These are phyloP conservation scores for Phoma herbarum DNA, from an alignment of 2,329 filamentous ascomycete genomes.

Conservation along the genomic window DNA sequence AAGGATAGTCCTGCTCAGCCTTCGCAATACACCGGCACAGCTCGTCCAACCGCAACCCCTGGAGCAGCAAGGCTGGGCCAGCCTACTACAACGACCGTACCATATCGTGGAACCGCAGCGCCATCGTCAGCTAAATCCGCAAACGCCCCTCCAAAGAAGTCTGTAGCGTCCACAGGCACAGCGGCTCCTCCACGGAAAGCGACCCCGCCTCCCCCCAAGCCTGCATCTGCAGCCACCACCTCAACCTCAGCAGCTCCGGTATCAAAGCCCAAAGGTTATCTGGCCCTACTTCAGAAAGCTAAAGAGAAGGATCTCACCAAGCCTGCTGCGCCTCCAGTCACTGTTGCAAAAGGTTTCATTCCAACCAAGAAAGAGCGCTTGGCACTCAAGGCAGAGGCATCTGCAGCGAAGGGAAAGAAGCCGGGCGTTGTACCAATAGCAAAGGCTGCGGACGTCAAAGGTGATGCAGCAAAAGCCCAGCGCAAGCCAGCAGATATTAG, in stretches of 20 bases:
- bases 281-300: slow-evolving; percentile 76
- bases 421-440: slow-evolving; percentile 21
- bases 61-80: slow-evolving; percentile 36
- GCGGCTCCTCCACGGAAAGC: slow-evolving; percentile 31
- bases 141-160: slow-evolving; percentile 37
- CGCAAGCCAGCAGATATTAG: slow-evolving; percentile 51
- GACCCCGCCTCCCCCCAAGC: slow-evolving; percentile 32
- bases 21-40: slow-evolving; percentile 37
- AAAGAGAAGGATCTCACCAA: slow-evolving; percentile 64
- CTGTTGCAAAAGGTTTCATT: slow-evolving; percentile 70
- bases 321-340: slow-evolving; percentile 70
- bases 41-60: slow-evolving; percentile 36
- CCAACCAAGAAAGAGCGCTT: slow-evolving; percentile 65
- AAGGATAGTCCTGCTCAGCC: slow-evolving; percentile 40
- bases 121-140: slow-evolving; percentile 36
- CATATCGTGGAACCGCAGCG: slow-evolving; percentile 52
- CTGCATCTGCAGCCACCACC: slow-evolving; percentile 30
- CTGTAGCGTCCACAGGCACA: slow-evolving; percentile 27
- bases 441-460: slow-evolving; percentile 33
- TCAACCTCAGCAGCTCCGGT: slow-evolving; percentile 41
- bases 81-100: slow-evolving; percentile 36
- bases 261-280: slow-evolving; percentile 75
- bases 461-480: slow-evolving; percentile 44
- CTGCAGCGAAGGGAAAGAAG: slow-evolving; percentile 50
- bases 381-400: slow-evolving; percentile 56